A percentile compares a stretch with the other conserved stretches of the same genome.
These are phyloP conservation scores for Fusarium marasasianum DNA, from an alignment of 2,329 filamentous ascomycete species.

Conservation along the genomic window DNA sequence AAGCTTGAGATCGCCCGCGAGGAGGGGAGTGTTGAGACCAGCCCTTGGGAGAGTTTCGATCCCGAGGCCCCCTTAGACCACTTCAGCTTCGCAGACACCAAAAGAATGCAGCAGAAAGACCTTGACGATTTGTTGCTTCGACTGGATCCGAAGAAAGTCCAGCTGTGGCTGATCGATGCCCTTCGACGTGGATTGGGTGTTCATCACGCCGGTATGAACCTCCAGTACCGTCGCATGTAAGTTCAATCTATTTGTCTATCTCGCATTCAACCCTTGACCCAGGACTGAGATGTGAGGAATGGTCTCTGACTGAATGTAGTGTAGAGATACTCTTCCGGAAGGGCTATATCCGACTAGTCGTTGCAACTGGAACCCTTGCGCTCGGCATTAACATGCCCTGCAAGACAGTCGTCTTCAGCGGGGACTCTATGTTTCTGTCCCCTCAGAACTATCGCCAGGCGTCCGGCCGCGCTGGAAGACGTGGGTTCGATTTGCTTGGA, in stretches of 20 bases:
- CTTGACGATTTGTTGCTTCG: constrained; percentile 53
- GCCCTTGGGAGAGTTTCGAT: constrained; percentile 52
- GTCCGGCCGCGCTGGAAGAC: constrained; percentile 79
- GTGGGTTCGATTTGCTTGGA: constrained; percentile 82
- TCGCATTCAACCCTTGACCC: neutral
- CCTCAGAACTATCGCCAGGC: constrained; percentile 81
- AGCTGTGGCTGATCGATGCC: constrained; percentile 65
- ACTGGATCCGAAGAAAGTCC: constrained; percentile 66
- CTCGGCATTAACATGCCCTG: constrained; percentile 87
- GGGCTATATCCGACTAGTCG: constrained; percentile 74
- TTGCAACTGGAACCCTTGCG: constrained; percentile 80
- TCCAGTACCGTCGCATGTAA: constrained; percentile 73
- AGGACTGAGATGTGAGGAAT: too few species aligned
- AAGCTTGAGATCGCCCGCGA: constrained; percentile 68
- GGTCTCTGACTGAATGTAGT: constrained; percentile 41
- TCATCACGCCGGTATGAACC: constrained; percentile 71
- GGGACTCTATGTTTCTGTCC: constrained; percentile 77
- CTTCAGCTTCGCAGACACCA: constrained; percentile 74
- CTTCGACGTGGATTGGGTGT: constrained; percentile 76
- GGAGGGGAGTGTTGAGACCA: constrained; percentile 62
- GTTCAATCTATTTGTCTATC: constrained; percentile 19
- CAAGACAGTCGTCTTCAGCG: constrained; percentile 80
- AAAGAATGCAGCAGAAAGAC: constrained; percentile 30
- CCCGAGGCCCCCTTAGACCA: constrained; percentile 69
- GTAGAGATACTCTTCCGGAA: constrained; percentile 80